phyloP scores from a whole-genome alignment of 2,329 filamentous ascomycete genomes.

The Alternaria sp. region DNA sequence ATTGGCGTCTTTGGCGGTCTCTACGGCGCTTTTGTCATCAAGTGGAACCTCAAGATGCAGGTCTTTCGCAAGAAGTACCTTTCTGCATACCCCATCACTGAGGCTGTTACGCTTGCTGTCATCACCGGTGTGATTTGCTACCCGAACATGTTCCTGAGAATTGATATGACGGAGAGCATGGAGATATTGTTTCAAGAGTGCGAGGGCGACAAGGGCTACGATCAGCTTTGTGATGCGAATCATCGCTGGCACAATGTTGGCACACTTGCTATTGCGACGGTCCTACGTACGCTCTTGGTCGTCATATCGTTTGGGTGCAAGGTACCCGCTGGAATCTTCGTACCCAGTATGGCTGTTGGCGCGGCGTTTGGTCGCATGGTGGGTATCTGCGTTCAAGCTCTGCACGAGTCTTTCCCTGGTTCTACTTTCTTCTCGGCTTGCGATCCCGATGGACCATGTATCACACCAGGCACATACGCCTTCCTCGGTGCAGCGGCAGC shows the following conservation, averaged over 20 bases:
- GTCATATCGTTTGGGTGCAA: slow-evolving; percentile 98
- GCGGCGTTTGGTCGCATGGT: slow-evolving; percentile 92
- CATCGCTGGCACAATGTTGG: slow-evolving; percentile 80
- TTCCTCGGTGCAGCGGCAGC: slow-evolving; percentile 93
- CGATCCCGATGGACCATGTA: slow-evolving; percentile 89
- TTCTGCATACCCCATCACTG: slow-evolving; percentile 80
- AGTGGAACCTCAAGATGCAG: slow-evolving; percentile 92
- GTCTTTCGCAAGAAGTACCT: slow-evolving; percentile 95
- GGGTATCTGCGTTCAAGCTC: slow-evolving; percentile 90
- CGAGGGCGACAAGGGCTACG: slow-evolving; percentile 85
- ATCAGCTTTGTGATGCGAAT: slow-evolving; percentile 83
- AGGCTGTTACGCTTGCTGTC: slow-evolving; percentile 83
- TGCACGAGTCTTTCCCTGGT: slow-evolving; percentile 83
- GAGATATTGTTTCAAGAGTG: slow-evolving; percentile 96
- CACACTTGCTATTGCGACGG: slow-evolving; percentile 79
- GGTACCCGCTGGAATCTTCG: slow-evolving; percentile 96
- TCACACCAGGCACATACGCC: slow-evolving; percentile 96
- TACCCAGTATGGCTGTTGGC: slow-evolving; percentile 96
- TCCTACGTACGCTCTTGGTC: slow-evolving; percentile 82
- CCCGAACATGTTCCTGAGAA: slow-evolving; percentile 91
- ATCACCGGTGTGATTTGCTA: slow-evolving; percentile 93
- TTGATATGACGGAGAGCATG: slow-evolving; percentile 99
- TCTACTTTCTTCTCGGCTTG: slow-evolving; percentile 89
- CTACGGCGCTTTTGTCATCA: slow-evolving; percentile 96
- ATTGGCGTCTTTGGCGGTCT: slow-evolving; percentile 92